Evolutionary conservation across 176 grass and related monocot species (phyloP).

Genomic region (Cocos nucifera): DNA sequence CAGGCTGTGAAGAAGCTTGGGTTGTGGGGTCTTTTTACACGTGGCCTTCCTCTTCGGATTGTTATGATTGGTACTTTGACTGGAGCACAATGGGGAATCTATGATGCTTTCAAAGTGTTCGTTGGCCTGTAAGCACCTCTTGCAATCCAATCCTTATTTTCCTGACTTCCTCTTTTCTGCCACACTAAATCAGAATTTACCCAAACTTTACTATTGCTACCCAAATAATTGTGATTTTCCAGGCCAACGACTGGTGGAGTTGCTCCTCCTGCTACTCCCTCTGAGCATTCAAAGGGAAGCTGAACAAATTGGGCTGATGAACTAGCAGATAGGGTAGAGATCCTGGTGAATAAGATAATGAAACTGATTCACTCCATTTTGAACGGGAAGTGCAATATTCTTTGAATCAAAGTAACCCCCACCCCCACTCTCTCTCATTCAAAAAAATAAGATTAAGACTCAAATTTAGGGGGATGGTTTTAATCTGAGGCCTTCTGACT

Average conservation of each 20-base stretch:
- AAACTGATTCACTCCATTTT: constrained; percentile 1
- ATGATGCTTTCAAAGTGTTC: constrained; percentile 88
- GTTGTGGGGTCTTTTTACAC: constrained; percentile 54
- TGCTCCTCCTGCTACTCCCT: constrained; percentile 26
- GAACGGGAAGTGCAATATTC: neutral
- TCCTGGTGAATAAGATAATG: neutral
- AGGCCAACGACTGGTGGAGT: constrained; percentile 75
- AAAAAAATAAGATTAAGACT: no score
- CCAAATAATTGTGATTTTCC: constrained; percentile 12
- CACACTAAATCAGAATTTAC: neutral
- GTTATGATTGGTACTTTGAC: constrained; percentile 87
- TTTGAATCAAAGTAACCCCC: neutral
- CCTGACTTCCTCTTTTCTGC: no score
- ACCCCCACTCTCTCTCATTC: no score
- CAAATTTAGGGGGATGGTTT: constrained; percentile 4
- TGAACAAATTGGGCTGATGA: constrained; percentile 15
- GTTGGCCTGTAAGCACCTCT: constrained; percentile 63
- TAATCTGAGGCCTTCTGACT: neutral
- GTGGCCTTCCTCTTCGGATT: constrained; percentile 78
- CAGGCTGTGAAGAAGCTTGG: constrained; percentile 84
- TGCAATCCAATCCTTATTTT: no score
- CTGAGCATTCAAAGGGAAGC: constrained; percentile 8
- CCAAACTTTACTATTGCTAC: neutral
- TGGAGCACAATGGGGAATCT: constrained; percentile 74
- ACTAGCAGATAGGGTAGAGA: constrained; percentile 13